Evolutionary conservation across 2,329 filamentous ascomycete species (phyloP).

Genomic region (Fusarium paranaense): DNA sequence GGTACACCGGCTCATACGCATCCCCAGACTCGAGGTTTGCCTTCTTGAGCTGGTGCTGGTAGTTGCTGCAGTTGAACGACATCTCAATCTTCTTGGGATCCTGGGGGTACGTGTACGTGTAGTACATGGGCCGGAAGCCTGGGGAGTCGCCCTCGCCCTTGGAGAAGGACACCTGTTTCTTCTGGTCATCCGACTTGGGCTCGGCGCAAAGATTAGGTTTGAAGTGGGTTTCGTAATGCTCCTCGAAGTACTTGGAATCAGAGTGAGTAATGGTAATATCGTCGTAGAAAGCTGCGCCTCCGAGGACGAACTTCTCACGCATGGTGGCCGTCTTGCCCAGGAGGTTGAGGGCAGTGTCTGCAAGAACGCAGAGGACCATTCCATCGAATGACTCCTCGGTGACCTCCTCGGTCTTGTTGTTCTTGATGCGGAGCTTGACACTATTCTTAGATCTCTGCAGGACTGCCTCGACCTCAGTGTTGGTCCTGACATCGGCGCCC

Average conservation of each 20-base stretch:
- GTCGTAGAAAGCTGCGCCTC: conserved; percentile 76
- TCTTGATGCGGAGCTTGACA: conserved; percentile 66
- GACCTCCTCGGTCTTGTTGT: conserved; percentile 58
- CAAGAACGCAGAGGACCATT: conserved; percentile 73
- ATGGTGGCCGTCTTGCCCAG: conserved; percentile 68
- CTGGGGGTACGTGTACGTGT: conserved; percentile 68
- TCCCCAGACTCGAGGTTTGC: conserved; percentile 34
- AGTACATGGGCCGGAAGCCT: conserved; percentile 74
- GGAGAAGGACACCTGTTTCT: conserved; percentile 54
- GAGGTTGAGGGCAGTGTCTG: conserved; percentile 72
- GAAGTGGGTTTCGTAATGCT: conserved; percentile 75
- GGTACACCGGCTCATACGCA: conserved; percentile 72
- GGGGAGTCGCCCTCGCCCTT: conserved; percentile 62
- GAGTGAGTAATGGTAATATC: conserved; percentile 78
- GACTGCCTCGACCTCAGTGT: conserved; percentile 66
- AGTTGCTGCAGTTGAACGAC: conserved; percentile 82
- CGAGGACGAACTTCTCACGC: conserved; percentile 74
- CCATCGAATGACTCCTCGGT: conserved; percentile 70
- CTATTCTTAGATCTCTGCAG: conserved; percentile 62
- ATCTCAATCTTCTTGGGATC: conserved; percentile 72
- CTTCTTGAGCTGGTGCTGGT: conserved; percentile 76
- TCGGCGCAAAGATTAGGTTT: conserved; percentile 62
- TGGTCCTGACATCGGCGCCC: conserved; percentile 67
- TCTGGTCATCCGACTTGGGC: conserved; percentile 55
- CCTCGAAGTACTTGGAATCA: conserved; percentile 73